These are phyloP conservation scores for Fraxinus sp. DNA, from an alignment of 305 asterid species.

Conservation along the genomic window DNA sequence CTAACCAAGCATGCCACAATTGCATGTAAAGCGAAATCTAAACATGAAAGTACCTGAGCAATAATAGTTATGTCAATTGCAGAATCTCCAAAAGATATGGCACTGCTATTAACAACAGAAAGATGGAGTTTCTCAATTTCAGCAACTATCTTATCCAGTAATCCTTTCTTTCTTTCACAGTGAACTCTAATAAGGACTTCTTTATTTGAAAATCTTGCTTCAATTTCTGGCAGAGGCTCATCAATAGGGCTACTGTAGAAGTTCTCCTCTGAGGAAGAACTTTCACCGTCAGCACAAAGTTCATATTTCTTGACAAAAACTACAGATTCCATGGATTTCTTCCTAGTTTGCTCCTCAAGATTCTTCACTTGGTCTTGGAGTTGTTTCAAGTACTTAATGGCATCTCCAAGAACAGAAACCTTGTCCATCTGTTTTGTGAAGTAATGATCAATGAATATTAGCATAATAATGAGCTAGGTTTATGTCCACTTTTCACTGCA, in stretches of 20 bases:
- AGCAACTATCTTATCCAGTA: slow-evolving; percentile 40
- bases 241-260: slow-evolving; percentile 10
- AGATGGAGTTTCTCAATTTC: slow-evolving; percentile 56
- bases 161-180: slow-evolving; percentile 52
- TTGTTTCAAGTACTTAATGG: slow-evolving; percentile 56
- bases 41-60: slow-evolving; percentile 47
- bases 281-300: slow-evolving; percentile 27
- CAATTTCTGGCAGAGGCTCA: slow-evolving; percentile 53
- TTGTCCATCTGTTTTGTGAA: slow-evolving; percentile 49
- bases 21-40: not conserved
- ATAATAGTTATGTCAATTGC: slow-evolving; percentile 56
- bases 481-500: not conserved
- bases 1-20: not conserved
- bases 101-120: slow-evolving; percentile 42
- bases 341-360: slow-evolving; percentile 48
- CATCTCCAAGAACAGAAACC: slow-evolving; percentile 62
- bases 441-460: not conserved
- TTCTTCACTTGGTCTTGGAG: slow-evolving; percentile 50
- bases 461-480: not conserved
- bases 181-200: slow-evolving; percentile 51
- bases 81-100: slow-evolving; percentile 47
- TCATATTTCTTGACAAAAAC: slow-evolving; percentile 41
- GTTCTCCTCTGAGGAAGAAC: slow-evolving; percentile 34
- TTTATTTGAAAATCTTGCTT: slow-evolving; percentile 45
- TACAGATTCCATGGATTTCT: slow-evolving; percentile 36